A percentile compares a stretch with the other conserved stretches of the same genome.
Evolutionary conservation across 2,329 filamentous ascomycete genomes (phyloP).

Genomic region (Fusarium euwallaceae): DNA sequence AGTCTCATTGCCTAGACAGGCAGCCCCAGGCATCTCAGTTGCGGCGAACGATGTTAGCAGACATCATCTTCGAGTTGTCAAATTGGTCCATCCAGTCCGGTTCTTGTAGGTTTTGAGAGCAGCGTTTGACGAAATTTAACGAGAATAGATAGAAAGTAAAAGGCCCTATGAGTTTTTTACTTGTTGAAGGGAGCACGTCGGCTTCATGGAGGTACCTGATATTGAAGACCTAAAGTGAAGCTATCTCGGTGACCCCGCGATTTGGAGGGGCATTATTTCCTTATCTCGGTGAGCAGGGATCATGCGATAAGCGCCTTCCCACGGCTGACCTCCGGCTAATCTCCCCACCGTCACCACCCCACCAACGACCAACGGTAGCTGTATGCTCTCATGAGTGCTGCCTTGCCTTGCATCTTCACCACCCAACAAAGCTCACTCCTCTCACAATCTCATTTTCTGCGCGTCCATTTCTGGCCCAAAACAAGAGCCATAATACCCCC

Average conservation of each 20-base stretch:
- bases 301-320: slow-evolving; percentile 11
- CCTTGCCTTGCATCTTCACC: slow-evolving; percentile 27
- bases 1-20: background rate
- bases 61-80: background rate
- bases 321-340: slow-evolving; percentile 34
- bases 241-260: slow-evolving; percentile 30
- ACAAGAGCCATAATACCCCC: background rate
- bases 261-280: slow-evolving; percentile 25
- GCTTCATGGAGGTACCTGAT: too few relatives aligned
- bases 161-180: background rate
- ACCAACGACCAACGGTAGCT: slow-evolving; percentile 36
- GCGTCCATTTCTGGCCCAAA: background rate
- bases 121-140: too few relatives aligned
- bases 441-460: slow-evolving; percentile 1
- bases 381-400: slow-evolving; percentile 30
- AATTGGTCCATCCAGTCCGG: background rate
- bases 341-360: slow-evolving; percentile 31
- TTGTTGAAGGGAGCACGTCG: background rate
- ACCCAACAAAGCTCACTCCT: slow-evolving; percentile 18
- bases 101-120: too few relatives aligned
- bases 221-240: slow-evolving; percentile 5
- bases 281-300: slow-evolving; percentile 22
- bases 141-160: too few relatives aligned
- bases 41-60: background rate
- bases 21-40: background rate